phyloP scores from a whole-genome alignment of 2,329 filamentous ascomycete genomes.

The Sordariomycetes sp. region DNA sequence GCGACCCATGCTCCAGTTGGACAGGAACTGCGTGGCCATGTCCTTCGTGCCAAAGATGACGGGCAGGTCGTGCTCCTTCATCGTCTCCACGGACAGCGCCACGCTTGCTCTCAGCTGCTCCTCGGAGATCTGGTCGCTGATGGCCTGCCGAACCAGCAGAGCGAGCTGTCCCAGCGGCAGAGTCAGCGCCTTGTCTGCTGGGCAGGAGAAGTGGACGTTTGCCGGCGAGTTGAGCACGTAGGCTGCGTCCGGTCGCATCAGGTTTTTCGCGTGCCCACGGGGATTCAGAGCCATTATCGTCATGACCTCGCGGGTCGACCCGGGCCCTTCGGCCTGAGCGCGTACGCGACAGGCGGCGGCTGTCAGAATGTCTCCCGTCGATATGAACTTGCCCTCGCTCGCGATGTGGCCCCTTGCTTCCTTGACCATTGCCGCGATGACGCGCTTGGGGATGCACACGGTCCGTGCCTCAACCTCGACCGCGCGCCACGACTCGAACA shows the following conservation, averaged over 20 bases:
- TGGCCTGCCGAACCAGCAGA: constrained; percentile 5
- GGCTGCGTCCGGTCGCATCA: background rate
- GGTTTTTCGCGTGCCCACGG: background rate
- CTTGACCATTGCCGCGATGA: background rate
- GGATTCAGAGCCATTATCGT: constrained; percentile 2
- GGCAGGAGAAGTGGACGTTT: background rate
- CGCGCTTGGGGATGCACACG: constrained; percentile 1
- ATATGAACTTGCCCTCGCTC: background rate
- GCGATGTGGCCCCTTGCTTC: constrained; percentile 1
- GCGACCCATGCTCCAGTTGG: constrained; percentile 9
- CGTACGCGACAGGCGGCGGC: background rate
- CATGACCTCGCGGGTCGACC: background rate
- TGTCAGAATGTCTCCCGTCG: constrained; percentile 1
- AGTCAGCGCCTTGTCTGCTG: constrained; percentile 1
- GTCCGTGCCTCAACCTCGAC: background rate
- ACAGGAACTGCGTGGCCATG: constrained; percentile 9
- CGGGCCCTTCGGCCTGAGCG: background rate
- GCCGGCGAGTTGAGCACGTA: constrained; percentile 2
- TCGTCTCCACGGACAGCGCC: constrained; percentile 4
- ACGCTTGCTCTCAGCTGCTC: constrained; percentile 9
- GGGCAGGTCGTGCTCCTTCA: constrained; percentile 5
- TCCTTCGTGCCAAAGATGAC: constrained; percentile 6
- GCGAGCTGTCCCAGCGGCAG: constrained; percentile 8
- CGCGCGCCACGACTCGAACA: background rate
- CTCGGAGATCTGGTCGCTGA: constrained; percentile 9